Base-by-base conservation (phyloP, 1,284 basidiomycete species). In the Stygiomarasmius scandens region DNA sequence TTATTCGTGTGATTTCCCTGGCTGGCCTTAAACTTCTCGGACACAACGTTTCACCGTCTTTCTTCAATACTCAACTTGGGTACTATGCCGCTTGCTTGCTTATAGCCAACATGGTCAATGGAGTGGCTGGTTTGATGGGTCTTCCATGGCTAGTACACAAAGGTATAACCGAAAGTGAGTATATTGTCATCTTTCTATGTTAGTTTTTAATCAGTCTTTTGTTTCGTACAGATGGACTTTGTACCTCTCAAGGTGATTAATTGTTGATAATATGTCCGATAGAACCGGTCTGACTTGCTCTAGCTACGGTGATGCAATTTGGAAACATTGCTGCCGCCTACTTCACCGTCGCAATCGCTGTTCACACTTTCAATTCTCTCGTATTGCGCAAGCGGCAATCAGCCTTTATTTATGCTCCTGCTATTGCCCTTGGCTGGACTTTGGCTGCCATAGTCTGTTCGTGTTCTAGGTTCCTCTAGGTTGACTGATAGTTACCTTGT, bases 41-140 rank as follows among this genome's bases (percentile, higher is more conserved):
- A 29, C 46, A 62, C 47, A 56, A 52, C 12, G 36, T 61, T 29
- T 66, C 71, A 23, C 69, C 69, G 60, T 74, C 84, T 54, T 89
- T 90, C 69, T 88, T 90, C 68, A 78, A 79, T 59, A 88, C 87
- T 5, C 87, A 87, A 60, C 77, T 90, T 11, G 89, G 89, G 11
- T 78, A 81, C 52, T 90, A 89, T 67, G 79, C 82, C 14, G 77
- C 75, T 46, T 88, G 83, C 64, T 74, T 91, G 53, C 75, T 90
- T 55, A 60, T 85, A 23, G 77, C 80, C 58, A 86, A 87, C 65
- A 68, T 83, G 56, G 70, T 86, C 64, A 82, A 73, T 58, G 77
- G 79, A 50, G 58, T 77, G 19, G 75, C 84, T 54, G 85, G 83
- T 43, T 67, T 86, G 14, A 74, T 89, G 54, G 78, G 74, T 32